Conservation (phyloP, 352 stramenopile species). For the Pythium myriotylum region DNA sequence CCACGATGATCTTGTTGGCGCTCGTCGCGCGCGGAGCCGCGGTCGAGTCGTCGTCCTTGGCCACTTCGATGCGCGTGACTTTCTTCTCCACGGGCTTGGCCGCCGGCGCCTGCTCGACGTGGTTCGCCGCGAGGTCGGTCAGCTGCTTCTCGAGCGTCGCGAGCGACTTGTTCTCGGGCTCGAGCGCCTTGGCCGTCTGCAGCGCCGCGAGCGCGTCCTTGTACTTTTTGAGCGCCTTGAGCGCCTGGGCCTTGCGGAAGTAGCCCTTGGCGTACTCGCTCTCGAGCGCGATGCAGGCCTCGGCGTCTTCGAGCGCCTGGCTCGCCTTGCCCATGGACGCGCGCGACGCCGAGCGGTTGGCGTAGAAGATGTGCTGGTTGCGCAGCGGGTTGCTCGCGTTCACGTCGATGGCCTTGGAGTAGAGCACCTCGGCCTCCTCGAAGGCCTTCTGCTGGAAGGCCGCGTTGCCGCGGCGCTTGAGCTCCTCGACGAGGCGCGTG, state of each 20-base stretch:
- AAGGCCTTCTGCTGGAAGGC: conserved; percentile 84
- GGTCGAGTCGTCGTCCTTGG: conserved; percentile 25
- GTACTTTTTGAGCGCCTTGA: conserved; percentile 71
- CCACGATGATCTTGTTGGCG: conserved; percentile 41
- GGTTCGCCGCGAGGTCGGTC: conserved; percentile 58
- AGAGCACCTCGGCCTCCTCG: conserved; percentile 95
- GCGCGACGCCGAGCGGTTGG: conserved; percentile 88
- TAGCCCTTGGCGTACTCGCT: conserved; percentile 78
- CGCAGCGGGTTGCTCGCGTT: conserved; percentile 50
- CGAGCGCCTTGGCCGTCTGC: conserved; percentile 58
- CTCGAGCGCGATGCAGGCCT: conserved; percentile 63
- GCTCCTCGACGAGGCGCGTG: conserved; percentile 75
- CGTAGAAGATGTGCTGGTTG: conserved; percentile 86
- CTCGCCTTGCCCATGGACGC: conserved; percentile 77
- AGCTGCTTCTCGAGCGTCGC: conserved; percentile 63
- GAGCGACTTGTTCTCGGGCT: conserved; percentile 78
- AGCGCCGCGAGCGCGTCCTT: conserved; percentile 66
- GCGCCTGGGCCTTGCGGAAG: conserved; percentile 82
- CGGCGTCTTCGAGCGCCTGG: conserved; percentile 67
- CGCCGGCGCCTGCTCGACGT: conserved; percentile 45
- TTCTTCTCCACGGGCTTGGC: conserved; percentile 44
- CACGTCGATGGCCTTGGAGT: conserved; percentile 93
- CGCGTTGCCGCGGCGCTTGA: conserved; percentile 88
- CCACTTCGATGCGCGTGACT: conserved; percentile 54
- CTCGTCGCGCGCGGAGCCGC: conserved; percentile 1